These are phyloP conservation scores for Cetradonia linearis DNA, from an alignment of 495 filamentous ascomycete genomes.

Conservation along the genomic window DNA sequence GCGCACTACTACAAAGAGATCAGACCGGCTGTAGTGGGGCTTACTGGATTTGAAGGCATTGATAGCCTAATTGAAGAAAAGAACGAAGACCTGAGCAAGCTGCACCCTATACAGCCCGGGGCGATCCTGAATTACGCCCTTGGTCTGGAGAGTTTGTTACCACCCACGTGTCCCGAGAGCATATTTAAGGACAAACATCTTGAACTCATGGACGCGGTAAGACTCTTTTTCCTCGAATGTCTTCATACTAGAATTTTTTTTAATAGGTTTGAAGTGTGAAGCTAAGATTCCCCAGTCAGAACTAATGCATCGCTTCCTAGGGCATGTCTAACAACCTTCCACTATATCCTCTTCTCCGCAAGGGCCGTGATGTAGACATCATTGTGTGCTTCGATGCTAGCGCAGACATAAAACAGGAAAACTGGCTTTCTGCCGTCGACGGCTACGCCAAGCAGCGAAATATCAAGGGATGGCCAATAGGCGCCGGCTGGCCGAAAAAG, in stretches of 20 bases:
- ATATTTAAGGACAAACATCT: constrained; percentile 60
- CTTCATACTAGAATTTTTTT: not conserved
- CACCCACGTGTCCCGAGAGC: constrained; percentile 60
- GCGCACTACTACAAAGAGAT: constrained; percentile 94
- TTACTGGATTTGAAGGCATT: constrained; percentile 65
- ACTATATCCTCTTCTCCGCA: constrained; percentile 84
- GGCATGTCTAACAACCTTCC: constrained; percentile 98
- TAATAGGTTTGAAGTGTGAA: not conserved
- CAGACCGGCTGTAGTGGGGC: constrained; percentile 60
- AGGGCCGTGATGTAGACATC: constrained; percentile 78
- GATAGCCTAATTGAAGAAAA: constrained; percentile 78
- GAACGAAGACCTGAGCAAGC: constrained; percentile 70
- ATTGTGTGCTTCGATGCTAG: constrained; percentile 84
- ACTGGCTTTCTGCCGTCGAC: constrained; percentile 88
- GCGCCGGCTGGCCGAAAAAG: constrained; percentile 74
- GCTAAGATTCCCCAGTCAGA: not conserved
- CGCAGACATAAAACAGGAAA: constrained; percentile 73
- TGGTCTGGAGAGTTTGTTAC: constrained; percentile 66
- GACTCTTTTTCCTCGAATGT: not conserved
- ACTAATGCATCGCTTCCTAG: not conserved
- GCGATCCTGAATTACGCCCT: constrained; percentile 76
- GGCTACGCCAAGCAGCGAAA: constrained; percentile 82
- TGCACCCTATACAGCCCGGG: constrained; percentile 88
- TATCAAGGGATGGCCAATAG: constrained; percentile 87
- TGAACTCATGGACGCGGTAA: constrained; percentile 76